Conservation (phyloP, 2,329 filamentous ascomycete species). For the Xylariales sp. region DNA sequence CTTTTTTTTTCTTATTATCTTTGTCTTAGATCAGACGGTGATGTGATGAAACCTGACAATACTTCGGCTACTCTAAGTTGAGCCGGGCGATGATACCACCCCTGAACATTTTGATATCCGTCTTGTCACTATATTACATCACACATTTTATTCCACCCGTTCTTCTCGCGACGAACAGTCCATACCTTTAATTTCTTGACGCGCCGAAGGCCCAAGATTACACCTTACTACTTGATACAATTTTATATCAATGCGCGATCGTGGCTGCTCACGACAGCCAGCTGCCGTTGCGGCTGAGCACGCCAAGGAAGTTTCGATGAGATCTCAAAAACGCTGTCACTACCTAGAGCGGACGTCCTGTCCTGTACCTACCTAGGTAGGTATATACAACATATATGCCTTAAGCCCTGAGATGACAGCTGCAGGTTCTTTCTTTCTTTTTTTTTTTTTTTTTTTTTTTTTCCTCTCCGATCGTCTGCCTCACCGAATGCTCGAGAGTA, state of each 20-base stretch:
- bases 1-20: no score
- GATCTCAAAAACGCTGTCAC: not conserved
- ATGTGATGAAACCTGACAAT: not conserved
- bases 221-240: no score
- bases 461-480: no score
- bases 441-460: no score
- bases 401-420: no score
- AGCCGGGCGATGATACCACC: not conserved
- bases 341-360: no score
- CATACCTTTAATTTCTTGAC: not conserved
- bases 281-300: conserved; percentile 16
- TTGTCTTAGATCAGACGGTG: no score
- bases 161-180: not conserved
- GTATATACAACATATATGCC: no score
- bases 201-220: not conserved
- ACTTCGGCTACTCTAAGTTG: not conserved
- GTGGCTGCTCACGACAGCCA: not conserved
- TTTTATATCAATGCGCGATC: not conserved
- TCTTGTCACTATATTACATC: not conserved
- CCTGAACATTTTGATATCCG: not conserved
- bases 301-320: not conserved
- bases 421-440: no score
- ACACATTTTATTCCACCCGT: not conserved
- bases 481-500: not conserved
- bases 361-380: no score